Percentiles rank a stretch among this genome's conserved stretches.
phyloP scores from a whole-genome alignment of 192 early-diverging fungal species.

The Coemansia sp. region DNA sequence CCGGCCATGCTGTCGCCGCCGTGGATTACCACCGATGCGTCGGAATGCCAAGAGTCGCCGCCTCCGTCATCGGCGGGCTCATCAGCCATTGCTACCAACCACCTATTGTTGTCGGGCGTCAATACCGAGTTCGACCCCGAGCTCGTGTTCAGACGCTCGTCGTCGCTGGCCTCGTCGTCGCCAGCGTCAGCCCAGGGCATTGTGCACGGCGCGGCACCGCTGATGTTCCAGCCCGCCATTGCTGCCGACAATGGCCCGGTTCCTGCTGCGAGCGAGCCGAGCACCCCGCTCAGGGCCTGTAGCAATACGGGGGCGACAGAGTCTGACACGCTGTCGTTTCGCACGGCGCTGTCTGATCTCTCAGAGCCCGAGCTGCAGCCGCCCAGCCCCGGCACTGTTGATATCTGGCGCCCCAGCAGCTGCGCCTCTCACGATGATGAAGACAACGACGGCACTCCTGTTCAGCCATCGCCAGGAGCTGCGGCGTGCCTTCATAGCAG shows the following conservation, averaged over 20 bases:
- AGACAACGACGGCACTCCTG: not conserved
- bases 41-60: not conserved
- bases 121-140: slow-evolving; percentile 24
- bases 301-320: slow-evolving; percentile 3
- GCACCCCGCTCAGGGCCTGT: not conserved
- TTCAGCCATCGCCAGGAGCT: not conserved
- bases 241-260: not conserved
- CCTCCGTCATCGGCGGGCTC: slow-evolving; percentile 1
- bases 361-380: not conserved
- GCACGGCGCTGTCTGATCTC: slow-evolving; percentile 37
- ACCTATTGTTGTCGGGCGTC: slow-evolving; percentile 40
- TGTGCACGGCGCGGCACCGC: not conserved
- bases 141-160: slow-evolving; percentile 16
- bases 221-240: not conserved
- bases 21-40: not conserved
- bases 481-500: not conserved
- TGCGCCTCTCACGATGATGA: not conserved
- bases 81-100: slow-evolving; percentile 17
- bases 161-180: slow-evolving; percentile 1
- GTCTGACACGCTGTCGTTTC: slow-evolving; percentile 44
- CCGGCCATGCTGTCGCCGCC: slow-evolving; percentile 1
- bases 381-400: not conserved
- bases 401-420: not conserved
- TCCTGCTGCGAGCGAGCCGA: not conserved
- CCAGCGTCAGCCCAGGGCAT: not conserved